Evolutionary conservation across 2,329 filamentous ascomycete species (phyloP), one percentile per base, ranked within the genome.

Genomic region (Exophiala alcalophila): DNA sequence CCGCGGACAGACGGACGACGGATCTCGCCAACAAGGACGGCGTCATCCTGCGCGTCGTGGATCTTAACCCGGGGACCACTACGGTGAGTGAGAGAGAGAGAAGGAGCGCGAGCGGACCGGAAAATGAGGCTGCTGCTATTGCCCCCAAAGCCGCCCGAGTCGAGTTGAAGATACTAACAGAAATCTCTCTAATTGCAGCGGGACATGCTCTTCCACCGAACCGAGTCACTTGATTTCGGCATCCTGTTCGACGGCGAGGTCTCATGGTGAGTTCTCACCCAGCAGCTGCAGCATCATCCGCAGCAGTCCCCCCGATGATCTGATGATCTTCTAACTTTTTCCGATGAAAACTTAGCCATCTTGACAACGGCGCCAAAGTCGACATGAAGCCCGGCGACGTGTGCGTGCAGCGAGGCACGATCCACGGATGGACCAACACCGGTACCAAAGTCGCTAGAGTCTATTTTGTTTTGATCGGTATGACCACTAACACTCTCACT

Each of bases 401-500:
- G 27, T 55, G 51, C 15, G 50, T 58, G 6, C 56, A 57, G 40
- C 47, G 57, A 8, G 53, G 54, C 24, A 59, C 57, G n/a, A 58
- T 59, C 11, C 57, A 59, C 32, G 44, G 53, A 7, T 59, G 57
- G 57, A 53, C 49, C 12, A 59, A 59, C 36, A 41, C 33, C 19
- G 27, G 41, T 4, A 27, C 43, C 10, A 47, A 51, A 29, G 39
- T 44, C 1, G 54, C 46, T 9, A 40, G 57, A 16, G 42, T 59
- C 23, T 50, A 55, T 28, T 59, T 59, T 39, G 30, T 53, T 16
- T 32, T 57, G 43, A 36, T 40, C 3, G 40, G 40, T 37, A 26
- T 20, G 36, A 8, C 25, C 23, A 4, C 3, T 1, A 23, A 12
- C n/a, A 24, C 10, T 1, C 2, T 21, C 14, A 6, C 5, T 14